Evolutionary conservation across 1,284 basidiomycete species (phyloP), one percentile per base, ranked within the genome.

Genomic region (Cutaneotrichosporon sp.): DNA sequence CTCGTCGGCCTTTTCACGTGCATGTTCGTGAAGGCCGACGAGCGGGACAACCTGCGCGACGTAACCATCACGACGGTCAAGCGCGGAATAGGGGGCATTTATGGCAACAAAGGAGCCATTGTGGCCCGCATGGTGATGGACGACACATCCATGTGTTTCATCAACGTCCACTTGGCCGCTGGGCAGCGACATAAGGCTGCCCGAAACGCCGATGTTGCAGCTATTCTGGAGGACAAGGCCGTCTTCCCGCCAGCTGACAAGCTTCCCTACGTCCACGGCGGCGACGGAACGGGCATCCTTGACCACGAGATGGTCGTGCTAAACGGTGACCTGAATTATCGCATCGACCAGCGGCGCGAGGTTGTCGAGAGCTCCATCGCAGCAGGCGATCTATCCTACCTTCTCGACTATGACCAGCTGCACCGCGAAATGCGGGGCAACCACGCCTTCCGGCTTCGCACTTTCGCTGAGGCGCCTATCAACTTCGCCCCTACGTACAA

Each of bases 51-150:
- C 37, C 71, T 97, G 51, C 81, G 83, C 59, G 86, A 93, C 68
- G 77, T 83, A 10, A 81, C 84, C 7, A 84, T 90, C 29, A 84
- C 84, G 1, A 87, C 84, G 0, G 80, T 97, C 59, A 97, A 97
- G 76, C 79, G 73, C 20, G 94, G 94, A 0, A 87, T 97, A 80
- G 87, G 87, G 1, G 90, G 90, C 5, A 79, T 86, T 55, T 97
- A 94, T 69, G 94, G 94, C 2, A 98, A 98, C 73, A 97, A 98
- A 86, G 94, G 94, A 14, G 92, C 87, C 0, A 92, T 97, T 54
- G 82, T 96, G 16, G 81, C 89, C 2, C 83, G 94, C n/a, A 82
- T 97, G 55, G 82, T 91, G 9, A 78, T 97, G 32, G 89, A 92
- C 60, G 90, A 97, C 75, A 87, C 90, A 2, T 92, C 89, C 0